Conservation (phyloP, 305 asterid genomes). For the Solanum hybrid region DNA sequence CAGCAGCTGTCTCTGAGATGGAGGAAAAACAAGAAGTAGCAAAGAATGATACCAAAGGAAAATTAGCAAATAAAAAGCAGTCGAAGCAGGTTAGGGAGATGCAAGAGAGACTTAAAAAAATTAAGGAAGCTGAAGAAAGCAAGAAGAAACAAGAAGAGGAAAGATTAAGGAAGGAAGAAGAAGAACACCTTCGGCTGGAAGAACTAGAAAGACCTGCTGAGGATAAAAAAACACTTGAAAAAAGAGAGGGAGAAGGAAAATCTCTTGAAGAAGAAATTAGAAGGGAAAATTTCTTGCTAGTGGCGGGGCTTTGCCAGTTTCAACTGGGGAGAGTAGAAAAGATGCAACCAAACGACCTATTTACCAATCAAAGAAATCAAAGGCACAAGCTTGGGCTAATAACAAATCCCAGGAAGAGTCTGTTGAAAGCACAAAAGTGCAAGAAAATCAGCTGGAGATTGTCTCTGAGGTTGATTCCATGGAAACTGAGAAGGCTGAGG, state of each 20-base stretch:
- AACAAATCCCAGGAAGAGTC: slow-evolving; percentile 38
- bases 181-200: slow-evolving; percentile 63
- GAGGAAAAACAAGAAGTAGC: slow-evolving; percentile 61
- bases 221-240: slow-evolving; percentile 83
- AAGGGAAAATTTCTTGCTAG: slow-evolving; percentile 77
- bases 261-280: slow-evolving; percentile 64
- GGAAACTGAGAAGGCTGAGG: slow-evolving; percentile 44
- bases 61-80: slow-evolving; percentile 50
- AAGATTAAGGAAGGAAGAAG: slow-evolving; percentile 77
- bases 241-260: slow-evolving; percentile 92
- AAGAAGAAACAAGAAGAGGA: slow-evolving; percentile 78
- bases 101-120: slow-evolving; percentile 76
- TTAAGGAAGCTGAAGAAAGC: slow-evolving; percentile 80
- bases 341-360: slow-evolving; percentile 57
- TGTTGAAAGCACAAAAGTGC: slow-evolving; percentile 30
- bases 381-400: slow-evolving; percentile 57
- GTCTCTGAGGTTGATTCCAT: slow-evolving; percentile 29
- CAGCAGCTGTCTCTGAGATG: slow-evolving; percentile 24
- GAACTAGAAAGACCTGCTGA: slow-evolving; percentile 69
- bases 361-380: slow-evolving; percentile 69
- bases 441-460: slow-evolving; percentile 34
- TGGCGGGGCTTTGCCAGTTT: slow-evolving; percentile 35
- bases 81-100: slow-evolving; percentile 82
- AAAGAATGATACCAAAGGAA: slow-evolving; percentile 35
- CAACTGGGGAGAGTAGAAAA: slow-evolving; percentile 45